Evolutionary conservation across 129 eudicot species (phyloP).

Genomic region (Tagetes patula): DNA sequence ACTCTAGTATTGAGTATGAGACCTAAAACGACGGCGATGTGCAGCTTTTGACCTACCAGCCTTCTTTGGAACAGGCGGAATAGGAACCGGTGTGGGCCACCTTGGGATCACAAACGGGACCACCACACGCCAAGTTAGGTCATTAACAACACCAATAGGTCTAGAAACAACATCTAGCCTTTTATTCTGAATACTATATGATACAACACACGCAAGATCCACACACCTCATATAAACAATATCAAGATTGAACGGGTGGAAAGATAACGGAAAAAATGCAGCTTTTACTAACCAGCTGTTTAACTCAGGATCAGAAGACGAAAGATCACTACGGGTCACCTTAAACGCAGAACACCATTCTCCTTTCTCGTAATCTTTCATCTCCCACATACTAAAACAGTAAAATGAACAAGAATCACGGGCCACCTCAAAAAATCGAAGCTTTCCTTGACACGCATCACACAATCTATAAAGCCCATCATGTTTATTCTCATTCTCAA

Average conservation of each 20-base stretch:
- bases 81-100: slow-evolving; percentile 57
- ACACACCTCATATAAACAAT: slow-evolving; percentile 49
- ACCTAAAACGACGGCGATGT: slow-evolving; percentile 22
- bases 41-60: slow-evolving; percentile 20
- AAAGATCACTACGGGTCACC: slow-evolving; percentile 49
- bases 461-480: slow-evolving; percentile 53
- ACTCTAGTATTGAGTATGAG: slow-evolving; percentile 18
- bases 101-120: slow-evolving; percentile 53
- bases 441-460: slow-evolving; percentile 39
- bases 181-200: slow-evolving; percentile 35
- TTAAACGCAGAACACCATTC: slow-evolving; percentile 43
- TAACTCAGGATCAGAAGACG: slow-evolving; percentile 37
- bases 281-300: slow-evolving; percentile 24
- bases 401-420: slow-evolving; percentile 27
- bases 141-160: slow-evolving; percentile 43
- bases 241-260: slow-evolving; percentile 45
- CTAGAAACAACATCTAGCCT: slow-evolving; percentile 41
- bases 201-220: slow-evolving; percentile 47
- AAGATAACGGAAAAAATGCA: slow-evolving; percentile 46
- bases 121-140: slow-evolving; percentile 58
- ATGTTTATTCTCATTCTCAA: slow-evolving; percentile 31
- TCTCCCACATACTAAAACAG: slow-evolving; percentile 52
- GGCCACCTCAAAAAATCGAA: slow-evolving; percentile 45
- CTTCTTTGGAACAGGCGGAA: slow-evolving; percentile 30
- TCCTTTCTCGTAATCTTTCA: slow-evolving; percentile 46